These are phyloP conservation scores for Syzygium syzygioides DNA, from an alignment of 441 rosid genomes.

Conservation along the genomic window DNA sequence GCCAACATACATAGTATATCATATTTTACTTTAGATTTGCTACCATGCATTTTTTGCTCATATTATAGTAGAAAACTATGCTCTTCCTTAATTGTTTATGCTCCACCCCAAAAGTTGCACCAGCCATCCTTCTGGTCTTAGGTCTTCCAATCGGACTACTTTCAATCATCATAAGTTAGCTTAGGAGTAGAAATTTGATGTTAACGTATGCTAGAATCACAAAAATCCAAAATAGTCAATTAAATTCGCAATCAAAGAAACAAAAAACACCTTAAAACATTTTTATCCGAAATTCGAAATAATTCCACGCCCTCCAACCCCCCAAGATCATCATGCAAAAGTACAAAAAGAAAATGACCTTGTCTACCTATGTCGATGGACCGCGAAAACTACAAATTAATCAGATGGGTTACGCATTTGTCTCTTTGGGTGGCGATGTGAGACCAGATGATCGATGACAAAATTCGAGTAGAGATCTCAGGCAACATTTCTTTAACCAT, in stretches of 20 bases:
- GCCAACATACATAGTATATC: neutral
- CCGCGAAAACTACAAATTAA: neutral
- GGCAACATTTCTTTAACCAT: neutral
- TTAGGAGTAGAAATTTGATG: neutral
- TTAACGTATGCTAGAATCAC: neutral
- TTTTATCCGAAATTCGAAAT: neutral
- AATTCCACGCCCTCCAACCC: neutral
- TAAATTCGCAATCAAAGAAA: neutral
- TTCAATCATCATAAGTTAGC: too few relatives aligned
- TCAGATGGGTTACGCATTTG: neutral
- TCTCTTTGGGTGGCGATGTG: neutral
- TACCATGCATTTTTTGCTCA: neutral
- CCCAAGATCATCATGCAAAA: neutral
- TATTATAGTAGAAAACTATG: neutral
- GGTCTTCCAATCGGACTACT: too few relatives aligned
- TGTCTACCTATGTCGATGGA: neutral
- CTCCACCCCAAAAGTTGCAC: neutral
- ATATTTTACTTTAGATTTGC: neutral
- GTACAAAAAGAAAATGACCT: neutral
- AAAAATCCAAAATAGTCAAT: neutral
- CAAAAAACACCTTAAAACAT: neutral
- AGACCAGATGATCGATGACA: neutral
- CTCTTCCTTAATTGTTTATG: neutral
- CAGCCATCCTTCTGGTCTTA: neutral
- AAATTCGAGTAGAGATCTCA: neutral